Conservation (phyloP, 2,329 filamentous ascomycete genomes). For the Colletotrichum graminicola region DNA sequence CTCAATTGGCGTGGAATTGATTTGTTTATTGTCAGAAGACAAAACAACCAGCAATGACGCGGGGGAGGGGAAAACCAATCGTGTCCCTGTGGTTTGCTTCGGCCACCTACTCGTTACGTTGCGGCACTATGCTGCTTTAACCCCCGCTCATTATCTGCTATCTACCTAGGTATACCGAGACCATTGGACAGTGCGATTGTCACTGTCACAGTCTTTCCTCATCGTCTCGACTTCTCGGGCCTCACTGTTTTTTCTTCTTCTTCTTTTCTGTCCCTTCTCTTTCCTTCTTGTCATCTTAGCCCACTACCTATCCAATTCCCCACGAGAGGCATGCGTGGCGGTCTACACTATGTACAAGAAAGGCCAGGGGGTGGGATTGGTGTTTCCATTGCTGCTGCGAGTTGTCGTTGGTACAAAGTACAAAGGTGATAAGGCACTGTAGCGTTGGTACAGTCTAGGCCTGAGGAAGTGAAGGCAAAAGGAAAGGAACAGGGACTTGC, state of each 20-base stretch:
- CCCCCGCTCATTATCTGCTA: neutral
- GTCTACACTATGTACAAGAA: neutral
- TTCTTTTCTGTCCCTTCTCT: neutral
- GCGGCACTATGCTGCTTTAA: neutral
- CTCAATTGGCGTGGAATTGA: constrained; percentile 10
- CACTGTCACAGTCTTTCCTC: neutral
- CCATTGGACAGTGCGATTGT: neutral
- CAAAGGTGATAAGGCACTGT: neutral
- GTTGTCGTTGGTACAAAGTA: neutral
- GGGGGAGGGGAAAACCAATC: neutral
- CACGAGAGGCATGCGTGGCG: neutral
- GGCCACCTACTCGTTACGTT: neutral
- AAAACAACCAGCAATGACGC: neutral
- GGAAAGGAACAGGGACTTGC: neutral
- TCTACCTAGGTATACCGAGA: neutral
- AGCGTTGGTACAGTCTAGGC: neutral
- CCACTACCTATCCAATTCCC: neutral
- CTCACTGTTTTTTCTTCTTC: neutral
- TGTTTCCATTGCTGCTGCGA: neutral
- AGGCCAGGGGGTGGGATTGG: neutral
- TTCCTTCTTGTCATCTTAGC: neutral
- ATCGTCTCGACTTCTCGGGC: neutral
- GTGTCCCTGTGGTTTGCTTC: neutral
- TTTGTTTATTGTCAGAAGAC: constrained; percentile 1
- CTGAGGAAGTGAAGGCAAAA: constrained; percentile 2